phyloP scores from a whole-genome alignment of 164 flowering plant species.

The Sedum album region DNA sequence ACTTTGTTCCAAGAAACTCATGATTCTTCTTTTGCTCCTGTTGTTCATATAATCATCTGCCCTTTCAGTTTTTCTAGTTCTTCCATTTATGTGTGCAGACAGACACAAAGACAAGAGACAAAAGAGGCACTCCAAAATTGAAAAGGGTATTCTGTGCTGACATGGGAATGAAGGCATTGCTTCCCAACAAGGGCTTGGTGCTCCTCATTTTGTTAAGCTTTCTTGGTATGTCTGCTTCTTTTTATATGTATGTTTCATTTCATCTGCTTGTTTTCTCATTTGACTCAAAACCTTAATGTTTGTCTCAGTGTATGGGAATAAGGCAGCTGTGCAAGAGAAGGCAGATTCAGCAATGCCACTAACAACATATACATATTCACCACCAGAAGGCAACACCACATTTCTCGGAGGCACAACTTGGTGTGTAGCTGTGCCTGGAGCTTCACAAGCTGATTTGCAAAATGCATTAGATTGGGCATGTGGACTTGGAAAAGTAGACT shows the following conservation, averaged over 20 bases:
- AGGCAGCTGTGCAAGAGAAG: slow-evolving; percentile 33
- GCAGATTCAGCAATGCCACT: slow-evolving; percentile 40
- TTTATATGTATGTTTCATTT: background rate
- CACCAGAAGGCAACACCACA: slow-evolving; percentile 93
- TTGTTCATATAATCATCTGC: background rate
- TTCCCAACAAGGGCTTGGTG: background rate
- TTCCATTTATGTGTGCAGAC: background rate
- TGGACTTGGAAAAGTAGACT: slow-evolving; percentile 66
- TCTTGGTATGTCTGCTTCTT: background rate
- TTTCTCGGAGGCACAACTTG: slow-evolving; percentile 73
- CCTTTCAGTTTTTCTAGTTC: background rate
- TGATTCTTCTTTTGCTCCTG: slow-evolving; percentile 5
- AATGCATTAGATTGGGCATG: slow-evolving; percentile 92
- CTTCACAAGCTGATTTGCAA: slow-evolving; percentile 52
- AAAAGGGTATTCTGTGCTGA: background rate
- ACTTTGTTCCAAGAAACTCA: slow-evolving; percentile 4
- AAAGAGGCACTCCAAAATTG: background rate
- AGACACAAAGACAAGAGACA: background rate
- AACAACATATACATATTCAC: slow-evolving; percentile 35
- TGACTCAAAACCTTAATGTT: background rate
- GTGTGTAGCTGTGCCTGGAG: slow-evolving; percentile 78
- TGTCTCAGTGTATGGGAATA: background rate
- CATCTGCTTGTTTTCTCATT: background rate
- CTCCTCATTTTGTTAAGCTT: background rate
- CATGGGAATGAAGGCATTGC: background rate